Evolutionary conservation across 768 basidiomycete species (phyloP).

Genomic region (Chalciporus sphaerocephalus): DNA sequence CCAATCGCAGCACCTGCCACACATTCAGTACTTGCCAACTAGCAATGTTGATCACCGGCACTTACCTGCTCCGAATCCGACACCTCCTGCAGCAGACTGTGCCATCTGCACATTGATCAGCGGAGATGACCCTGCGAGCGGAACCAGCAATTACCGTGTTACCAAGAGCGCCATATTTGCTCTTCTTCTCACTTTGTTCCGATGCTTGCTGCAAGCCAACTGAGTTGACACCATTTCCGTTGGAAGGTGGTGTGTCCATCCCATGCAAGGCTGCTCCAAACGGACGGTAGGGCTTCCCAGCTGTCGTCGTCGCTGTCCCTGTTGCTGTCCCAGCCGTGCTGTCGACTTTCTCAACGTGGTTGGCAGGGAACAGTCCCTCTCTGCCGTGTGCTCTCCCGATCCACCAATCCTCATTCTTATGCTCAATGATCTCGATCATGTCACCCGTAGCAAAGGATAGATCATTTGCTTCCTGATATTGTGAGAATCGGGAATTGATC

Average conservation of each 20-base stretch:
- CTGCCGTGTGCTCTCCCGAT: slow-evolving; percentile 58
- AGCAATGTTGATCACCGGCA: not conserved
- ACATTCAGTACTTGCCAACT: not conserved
- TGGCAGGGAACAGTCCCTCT: slow-evolving; percentile 75
- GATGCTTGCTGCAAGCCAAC: slow-evolving; percentile 27
- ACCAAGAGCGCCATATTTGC: slow-evolving; percentile 52
- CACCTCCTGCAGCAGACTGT: slow-evolving; percentile 61
- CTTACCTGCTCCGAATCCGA: slow-evolving; percentile 73
- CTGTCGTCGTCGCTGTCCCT: not conserved
- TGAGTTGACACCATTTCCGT: slow-evolving; percentile 26
- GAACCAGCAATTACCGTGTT: slow-evolving; percentile 44
- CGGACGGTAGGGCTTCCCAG: slow-evolving; percentile 29
- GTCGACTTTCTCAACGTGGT: slow-evolving; percentile 61
- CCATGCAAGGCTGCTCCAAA: slow-evolving; percentile 38
- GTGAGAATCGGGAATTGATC: slow-evolving; percentile 3
- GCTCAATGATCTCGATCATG: slow-evolving; percentile 69
- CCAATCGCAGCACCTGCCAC: slow-evolving; percentile 47
- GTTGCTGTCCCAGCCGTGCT: not conserved
- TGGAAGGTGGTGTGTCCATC: slow-evolving; percentile 29
- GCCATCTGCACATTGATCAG: slow-evolving; percentile 41
- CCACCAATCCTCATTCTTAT: slow-evolving; percentile 89
- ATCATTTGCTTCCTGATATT: slow-evolving; percentile 68
- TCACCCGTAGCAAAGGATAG: slow-evolving; percentile 75
- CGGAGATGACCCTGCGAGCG: slow-evolving; percentile 7
- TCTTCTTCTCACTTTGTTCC: slow-evolving; percentile 45